These are phyloP conservation scores for Bretziella fagacearum DNA, from an alignment of 2,329 filamentous ascomycete genomes.

Conservation along the genomic window DNA sequence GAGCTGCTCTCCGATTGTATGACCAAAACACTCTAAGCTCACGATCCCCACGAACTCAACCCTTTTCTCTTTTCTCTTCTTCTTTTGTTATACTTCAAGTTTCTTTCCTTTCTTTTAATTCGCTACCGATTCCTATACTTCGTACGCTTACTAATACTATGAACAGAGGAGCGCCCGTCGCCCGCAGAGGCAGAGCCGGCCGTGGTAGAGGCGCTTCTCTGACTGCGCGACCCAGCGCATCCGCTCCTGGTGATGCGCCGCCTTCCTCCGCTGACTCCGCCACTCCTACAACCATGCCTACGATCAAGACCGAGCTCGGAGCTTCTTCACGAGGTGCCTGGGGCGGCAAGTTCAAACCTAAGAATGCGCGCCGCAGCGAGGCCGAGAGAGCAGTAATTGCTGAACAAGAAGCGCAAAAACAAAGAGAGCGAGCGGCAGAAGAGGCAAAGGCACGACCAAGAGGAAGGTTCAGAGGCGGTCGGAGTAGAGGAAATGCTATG, in stretches of 20 bases:
- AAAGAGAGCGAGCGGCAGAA: slow-evolving; percentile 25
- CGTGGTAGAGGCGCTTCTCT: slow-evolving; percentile 12
- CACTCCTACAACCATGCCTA: not conserved
- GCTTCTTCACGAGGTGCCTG: slow-evolving; percentile 16
- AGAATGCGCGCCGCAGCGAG: slow-evolving; percentile 33
- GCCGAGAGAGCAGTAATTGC: slow-evolving; percentile 32
- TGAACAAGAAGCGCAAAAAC: slow-evolving; percentile 28
- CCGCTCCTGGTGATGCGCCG: not conserved
- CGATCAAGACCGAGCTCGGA: slow-evolving; percentile 9
- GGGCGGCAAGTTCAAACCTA: slow-evolving; percentile 29
- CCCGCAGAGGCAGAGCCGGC: slow-evolving; percentile 9
- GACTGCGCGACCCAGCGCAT: slow-evolving; percentile 3
- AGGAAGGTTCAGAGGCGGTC: slow-evolving; percentile 26
- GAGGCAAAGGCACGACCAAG: slow-evolving; percentile 25
- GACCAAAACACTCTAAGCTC: not conserved
- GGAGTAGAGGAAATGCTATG: slow-evolving; percentile 30
- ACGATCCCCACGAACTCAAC: not conserved
- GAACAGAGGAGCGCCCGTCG: slow-evolving; percentile 6
- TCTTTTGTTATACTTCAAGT: no score
- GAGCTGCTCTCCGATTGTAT: not conserved
- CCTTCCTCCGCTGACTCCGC: not conserved
- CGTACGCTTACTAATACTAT: not conserved
- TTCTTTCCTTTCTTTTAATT: no score
- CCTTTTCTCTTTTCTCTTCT: no score
- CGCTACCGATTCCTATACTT: not conserved